Evolutionary conservation across 176 grass and related monocot species (phyloP), one percentile per base, ranked within the genome.

Genomic region (Cenchrus fungigraminus): DNA sequence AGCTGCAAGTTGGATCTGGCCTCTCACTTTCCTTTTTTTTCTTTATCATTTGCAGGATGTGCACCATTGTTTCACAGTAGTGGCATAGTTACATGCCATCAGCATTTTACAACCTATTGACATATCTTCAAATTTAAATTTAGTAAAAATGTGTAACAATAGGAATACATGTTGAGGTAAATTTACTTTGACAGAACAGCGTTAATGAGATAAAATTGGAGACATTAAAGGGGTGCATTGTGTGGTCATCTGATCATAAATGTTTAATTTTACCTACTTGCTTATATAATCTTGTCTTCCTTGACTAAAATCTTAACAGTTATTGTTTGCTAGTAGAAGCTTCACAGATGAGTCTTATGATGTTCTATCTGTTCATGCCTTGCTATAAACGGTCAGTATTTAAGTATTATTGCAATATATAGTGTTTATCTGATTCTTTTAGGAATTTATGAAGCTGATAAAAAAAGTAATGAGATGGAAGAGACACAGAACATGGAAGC

Each of bases 381-480:
- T 40, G 37, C 37, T 40, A 40, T 40, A 40, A 40, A 40, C 4
- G 37, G 37, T 40, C 37, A 40, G 37, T 40, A 40, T 40, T 40
- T 40, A 40, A 40, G 37, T 40, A 40, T 40, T 40, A 40, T 40
- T 40, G 37, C 37, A 40, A 40, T 40, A 40, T 40, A 40, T 40
- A 40, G 37, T 62, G 6, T 66, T 20, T 60, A 46, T 59, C 56
- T 84, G 9, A 75, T 80, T 80, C 40, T 80, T 80, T 74, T 77
- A 89, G 82, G 87, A 76, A 60, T 89, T 89, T 89, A 51, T 80
- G 68, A 85, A 75, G 51, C 14, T 89, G 61, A 45, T 81, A 62
- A 68, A 89, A 44, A 53, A 89, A 70, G 70, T 76, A 54, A 81
- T 17, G 62, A 52, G 70, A 76, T 85, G 87, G 82, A 89, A 89